Percentiles rank a stretch among this genome's conserved stretches.
Evolutionary conservation across 176 grass and related monocot species (phyloP).

Genomic region (bread wheat (Triticum aestivum)): DNA sequence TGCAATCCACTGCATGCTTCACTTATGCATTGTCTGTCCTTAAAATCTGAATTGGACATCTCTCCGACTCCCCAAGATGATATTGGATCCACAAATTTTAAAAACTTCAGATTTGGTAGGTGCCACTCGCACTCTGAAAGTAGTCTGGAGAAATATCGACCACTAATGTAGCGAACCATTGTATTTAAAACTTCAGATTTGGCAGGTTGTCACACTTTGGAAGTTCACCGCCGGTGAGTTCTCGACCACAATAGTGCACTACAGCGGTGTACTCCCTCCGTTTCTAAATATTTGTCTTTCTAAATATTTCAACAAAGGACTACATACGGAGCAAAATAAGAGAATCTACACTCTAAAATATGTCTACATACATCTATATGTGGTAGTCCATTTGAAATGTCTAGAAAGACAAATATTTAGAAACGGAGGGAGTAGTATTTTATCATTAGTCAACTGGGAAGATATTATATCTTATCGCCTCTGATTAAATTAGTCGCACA

Average conservation of each 20-base stretch:
- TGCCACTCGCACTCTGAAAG: not conserved
- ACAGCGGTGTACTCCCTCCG: too few species aligned
- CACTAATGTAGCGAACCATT: not conserved
- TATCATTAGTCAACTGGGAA: not conserved
- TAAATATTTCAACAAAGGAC: too few species aligned
- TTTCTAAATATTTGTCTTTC: too few species aligned
- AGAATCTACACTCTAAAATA: too few species aligned
- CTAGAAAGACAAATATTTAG: too few species aligned
- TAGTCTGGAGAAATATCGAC: not conserved
- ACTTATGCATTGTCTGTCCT: not conserved
- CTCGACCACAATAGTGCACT: not conserved
- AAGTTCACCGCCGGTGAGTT: not conserved
- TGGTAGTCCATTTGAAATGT: too few species aligned
- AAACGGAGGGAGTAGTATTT: not conserved
- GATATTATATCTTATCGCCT: not conserved
- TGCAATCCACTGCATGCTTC: not conserved
- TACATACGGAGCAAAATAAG: too few species aligned
- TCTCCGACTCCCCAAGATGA: not conserved
- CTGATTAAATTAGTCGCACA: not conserved
- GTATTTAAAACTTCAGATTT: not conserved
- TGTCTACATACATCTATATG: too few species aligned
- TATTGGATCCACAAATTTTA: not conserved
- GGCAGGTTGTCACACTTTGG: not conserved
- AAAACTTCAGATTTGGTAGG: not conserved
- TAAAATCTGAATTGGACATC: not conserved